These are phyloP conservation scores for Phoma sp. DNA, from an alignment of 2,329 filamentous ascomycete genomes.

Conservation along the genomic window DNA sequence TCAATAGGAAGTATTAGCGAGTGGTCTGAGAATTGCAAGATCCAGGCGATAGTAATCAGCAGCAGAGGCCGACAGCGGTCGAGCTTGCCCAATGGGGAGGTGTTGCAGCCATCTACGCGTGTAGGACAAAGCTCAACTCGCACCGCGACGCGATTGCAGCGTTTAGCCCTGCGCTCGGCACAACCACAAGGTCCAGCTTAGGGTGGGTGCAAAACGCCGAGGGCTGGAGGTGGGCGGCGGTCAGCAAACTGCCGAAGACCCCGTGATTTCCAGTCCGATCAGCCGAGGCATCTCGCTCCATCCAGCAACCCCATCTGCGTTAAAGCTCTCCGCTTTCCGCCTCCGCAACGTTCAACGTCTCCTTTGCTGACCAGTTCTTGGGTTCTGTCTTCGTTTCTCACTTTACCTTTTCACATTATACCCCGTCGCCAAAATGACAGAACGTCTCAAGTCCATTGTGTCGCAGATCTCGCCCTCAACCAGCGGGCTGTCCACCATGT, in stretches of 20 bases:
- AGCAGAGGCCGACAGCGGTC: too few relatives aligned
- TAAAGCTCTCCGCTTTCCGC: slow-evolving; percentile 51
- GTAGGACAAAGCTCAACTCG: too few relatives aligned
- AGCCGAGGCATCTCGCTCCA: slow-evolving; percentile 44
- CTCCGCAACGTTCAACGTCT: slow-evolving; percentile 16
- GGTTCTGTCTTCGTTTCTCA: background rate
- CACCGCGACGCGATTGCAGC: too few relatives aligned
- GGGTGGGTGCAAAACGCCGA: background rate
- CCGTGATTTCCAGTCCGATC: slow-evolving; percentile 23
- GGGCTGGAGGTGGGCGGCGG: slow-evolving; percentile 4
- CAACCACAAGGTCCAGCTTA: background rate
- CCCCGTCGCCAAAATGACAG: slow-evolving; percentile 54
- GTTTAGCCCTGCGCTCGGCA: slow-evolving; percentile 2
- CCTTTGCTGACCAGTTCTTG: background rate
- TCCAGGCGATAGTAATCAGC: too few relatives aligned
- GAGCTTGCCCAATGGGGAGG: background rate
- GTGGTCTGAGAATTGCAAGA: too few relatives aligned
- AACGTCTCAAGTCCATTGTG: slow-evolving; percentile 85
- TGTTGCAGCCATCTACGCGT: too few relatives aligned
- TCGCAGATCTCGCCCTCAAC: slow-evolving; percentile 81
- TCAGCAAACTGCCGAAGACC: slow-evolving; percentile 16
- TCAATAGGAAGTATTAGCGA: too few relatives aligned
- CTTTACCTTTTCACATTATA: background rate
- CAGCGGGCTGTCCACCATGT: slow-evolving; percentile 78
- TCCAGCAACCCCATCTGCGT: slow-evolving; percentile 53